phyloP scores from a whole-genome alignment of 495 filamentous ascomycete species.

The Thermothielavioides terrestris region DNA sequence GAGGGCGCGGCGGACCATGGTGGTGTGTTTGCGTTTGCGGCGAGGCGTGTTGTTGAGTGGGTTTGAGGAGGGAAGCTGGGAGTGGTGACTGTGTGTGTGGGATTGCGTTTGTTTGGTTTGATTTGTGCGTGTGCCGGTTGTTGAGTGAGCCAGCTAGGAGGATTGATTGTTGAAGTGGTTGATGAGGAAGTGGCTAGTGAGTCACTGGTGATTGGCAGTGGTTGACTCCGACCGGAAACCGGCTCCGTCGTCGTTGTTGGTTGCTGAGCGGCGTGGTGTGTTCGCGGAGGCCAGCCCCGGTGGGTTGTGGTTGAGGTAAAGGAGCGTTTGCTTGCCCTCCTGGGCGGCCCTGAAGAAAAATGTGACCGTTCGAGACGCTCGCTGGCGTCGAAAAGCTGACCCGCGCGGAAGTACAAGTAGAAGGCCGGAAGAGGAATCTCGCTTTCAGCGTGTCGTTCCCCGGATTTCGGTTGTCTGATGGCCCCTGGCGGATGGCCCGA shows the following conservation, averaged over 20 bases:
- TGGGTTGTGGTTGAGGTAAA: background rate
- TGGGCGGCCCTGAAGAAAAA: background rate
- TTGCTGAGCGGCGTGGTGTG: too few relatives aligned
- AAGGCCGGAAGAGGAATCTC: background rate
- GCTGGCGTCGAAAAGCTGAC: background rate
- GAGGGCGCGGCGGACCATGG: constrained; percentile 11
- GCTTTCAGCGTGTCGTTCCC: background rate
- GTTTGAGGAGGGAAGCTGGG: background rate
- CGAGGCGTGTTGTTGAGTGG: too few relatives aligned
- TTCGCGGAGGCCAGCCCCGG: too few relatives aligned
- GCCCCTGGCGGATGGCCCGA: background rate
- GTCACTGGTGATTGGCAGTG: background rate
- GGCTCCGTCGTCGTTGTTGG: too few relatives aligned
- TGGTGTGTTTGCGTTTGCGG: background rate
- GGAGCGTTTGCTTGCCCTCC: background rate
- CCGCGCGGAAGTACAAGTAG: background rate
- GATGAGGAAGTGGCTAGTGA: background rate
- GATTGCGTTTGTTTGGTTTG: background rate
- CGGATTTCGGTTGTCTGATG: background rate
- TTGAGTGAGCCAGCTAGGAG: background rate
- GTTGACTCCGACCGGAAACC: too few relatives aligned
- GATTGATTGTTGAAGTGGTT: background rate
- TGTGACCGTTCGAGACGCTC: background rate
- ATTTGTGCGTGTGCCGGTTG: background rate
- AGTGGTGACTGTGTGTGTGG: background rate